phyloP scores from a whole-genome alignment of 352 stramenopile genomes.

The Elongisporangium prolatum region DNA sequence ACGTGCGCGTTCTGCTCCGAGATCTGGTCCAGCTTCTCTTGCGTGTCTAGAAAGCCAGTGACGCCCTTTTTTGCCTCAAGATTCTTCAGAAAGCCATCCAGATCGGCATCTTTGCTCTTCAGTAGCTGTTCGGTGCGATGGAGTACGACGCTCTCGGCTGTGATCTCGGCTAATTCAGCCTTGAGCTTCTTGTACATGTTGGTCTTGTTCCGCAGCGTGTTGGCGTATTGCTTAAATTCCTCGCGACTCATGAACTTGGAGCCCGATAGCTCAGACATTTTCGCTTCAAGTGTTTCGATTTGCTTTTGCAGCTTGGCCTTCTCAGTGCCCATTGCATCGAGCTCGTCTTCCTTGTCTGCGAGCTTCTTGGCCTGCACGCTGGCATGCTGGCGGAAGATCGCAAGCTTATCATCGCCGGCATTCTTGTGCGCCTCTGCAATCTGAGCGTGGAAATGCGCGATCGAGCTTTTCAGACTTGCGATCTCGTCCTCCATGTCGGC shows the following conservation, averaged over 20 bases:
- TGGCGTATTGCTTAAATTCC: conserved; percentile 89
- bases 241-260: conserved; percentile 83
- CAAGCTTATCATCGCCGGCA: conserved; percentile 86
- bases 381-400: conserved; percentile 88
- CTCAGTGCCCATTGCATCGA: conserved; percentile 64
- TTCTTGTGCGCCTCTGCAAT: conserved; percentile 67
- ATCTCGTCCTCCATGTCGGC: conserved; percentile 85
- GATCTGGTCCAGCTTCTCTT: conserved; percentile 85
- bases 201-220: conserved; percentile 88
- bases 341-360: conserved; percentile 84
- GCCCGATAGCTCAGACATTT: conserved; percentile 51
- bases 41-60: conserved; percentile 80
- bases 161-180: conserved; percentile 77
- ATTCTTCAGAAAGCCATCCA: conserved; percentile 82
- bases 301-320: conserved; percentile 55
- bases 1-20: conserved; percentile 85
- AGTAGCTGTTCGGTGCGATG: conserved; percentile 90
- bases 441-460: conserved; percentile 62
- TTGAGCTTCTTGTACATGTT: conserved; percentile 91
- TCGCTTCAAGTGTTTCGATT: conserved; percentile 68
- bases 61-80: conserved; percentile 86
- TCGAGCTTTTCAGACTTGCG: conserved; percentile 45
- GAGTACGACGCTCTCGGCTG: conserved; percentile 88
- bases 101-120: conserved; percentile 74
- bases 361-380: conserved; percentile 87